Percentiles rank a stretch among this genome's conserved stretches.
phyloP scores from a whole-genome alignment of 352 stramenopile genomes.

The Lagenidium sp. region DNA sequence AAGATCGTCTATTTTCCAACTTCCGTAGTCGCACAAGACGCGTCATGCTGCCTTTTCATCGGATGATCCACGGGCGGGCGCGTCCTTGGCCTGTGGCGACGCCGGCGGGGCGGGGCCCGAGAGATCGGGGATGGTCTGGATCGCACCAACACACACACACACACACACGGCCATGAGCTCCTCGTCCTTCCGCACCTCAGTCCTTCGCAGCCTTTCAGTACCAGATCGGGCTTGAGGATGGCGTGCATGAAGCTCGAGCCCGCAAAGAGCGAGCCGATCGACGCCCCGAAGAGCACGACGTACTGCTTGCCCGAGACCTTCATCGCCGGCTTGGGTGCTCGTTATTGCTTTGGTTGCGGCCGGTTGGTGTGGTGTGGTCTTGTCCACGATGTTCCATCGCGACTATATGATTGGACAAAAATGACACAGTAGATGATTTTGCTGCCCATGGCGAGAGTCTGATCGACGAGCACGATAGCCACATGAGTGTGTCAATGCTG shows the following conservation, averaged over 20 bases:
- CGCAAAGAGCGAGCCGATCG: conserved; percentile 76
- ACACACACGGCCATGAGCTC: neutral
- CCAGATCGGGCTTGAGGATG: conserved; percentile 73
- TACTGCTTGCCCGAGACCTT: conserved; percentile 70
- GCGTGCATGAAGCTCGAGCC: conserved; percentile 79
- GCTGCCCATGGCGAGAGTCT: too few species aligned
- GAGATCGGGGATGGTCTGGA: conserved; percentile 41
- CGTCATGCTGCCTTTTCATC: too few species aligned
- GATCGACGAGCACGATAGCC: too few species aligned
- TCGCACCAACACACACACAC: conserved; percentile 1
- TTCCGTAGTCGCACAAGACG: too few species aligned
- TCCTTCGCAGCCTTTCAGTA: too few species aligned
- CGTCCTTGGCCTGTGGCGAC: too few species aligned
- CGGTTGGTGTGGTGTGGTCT: too few species aligned
- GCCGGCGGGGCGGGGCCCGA: too few species aligned
- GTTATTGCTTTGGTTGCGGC: too few species aligned
- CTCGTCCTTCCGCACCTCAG: too few species aligned
- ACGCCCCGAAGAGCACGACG: conserved; percentile 49
- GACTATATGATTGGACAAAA: conserved; percentile 17
- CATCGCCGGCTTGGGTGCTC: conserved; percentile 21
- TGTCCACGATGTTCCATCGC: conserved; percentile 6
- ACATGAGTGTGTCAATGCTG: neutral
- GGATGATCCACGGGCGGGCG: too few species aligned
- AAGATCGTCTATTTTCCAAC: neutral
- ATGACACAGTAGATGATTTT: too few species aligned